Base-by-base conservation (phyloP, 768 basidiomycete genomes). In the Daedaleopsis sinensis region DNA sequence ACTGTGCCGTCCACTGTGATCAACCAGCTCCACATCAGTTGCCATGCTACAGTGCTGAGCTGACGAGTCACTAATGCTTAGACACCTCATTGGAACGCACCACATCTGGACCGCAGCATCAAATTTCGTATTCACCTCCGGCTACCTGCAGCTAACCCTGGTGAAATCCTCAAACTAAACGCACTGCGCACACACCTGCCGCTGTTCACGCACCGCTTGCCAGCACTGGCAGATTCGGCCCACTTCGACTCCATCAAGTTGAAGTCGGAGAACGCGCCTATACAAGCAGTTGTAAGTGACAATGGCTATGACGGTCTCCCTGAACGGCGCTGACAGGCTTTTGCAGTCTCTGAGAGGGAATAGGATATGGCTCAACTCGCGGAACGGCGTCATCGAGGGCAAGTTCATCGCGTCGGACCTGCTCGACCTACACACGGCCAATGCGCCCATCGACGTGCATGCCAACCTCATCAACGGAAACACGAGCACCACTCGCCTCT, bases 381-480 rank as follows among this genome's bases (percentile, higher is more conserved):
- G 61, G 12, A 79, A 82, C 23, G 71, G 70, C 3, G 48, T 63
- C 1, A 79, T 82, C 62, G 23, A 19, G 4, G 80, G 81, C 19
- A 69, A 70, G 18, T 78, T 78, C 64, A 77, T 72, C 58, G 59
- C 72, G 0, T 70, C 73, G 0, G 38, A 65, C 3, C 42, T 61
- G 0, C 57, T 82, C 4, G 52, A 55, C 1, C 62, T 82, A 23
- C 38, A 24, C n/a, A 80, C 78, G 0, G 72, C 72, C 35, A 80
- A 81, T 51, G 71, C 65, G 7, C 65, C 43, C 3, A 76, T 81
- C 48, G 62, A 70, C 2, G 71, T 63, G 0, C 65, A 67, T 10
- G 69, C 74, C 1, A 65, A 59, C 2, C 65, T 80, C 1, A 56
- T 67, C 37, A 70, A 66, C 56, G 35, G 63, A 8, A 59, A 70